A percentile compares a stretch with the other conserved stretches of the same genome.
Evolutionary conservation across 148 eudicot species (phyloP).

Genomic region (Vaccinium myrtillus): DNA sequence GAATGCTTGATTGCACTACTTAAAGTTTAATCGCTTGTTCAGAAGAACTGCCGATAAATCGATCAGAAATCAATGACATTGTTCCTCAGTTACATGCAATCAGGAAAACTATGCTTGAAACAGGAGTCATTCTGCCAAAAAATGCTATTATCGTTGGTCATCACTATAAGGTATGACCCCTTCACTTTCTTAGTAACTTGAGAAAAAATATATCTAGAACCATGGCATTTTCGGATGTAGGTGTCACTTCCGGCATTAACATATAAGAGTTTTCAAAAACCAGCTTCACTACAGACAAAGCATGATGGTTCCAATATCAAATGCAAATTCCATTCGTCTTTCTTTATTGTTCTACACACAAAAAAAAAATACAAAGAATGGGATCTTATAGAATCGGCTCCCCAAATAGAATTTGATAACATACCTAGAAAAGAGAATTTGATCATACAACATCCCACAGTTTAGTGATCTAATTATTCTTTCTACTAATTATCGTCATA

Average conservation of each 20-base stretch:
- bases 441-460: not conserved
- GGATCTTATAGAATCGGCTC: not conserved
- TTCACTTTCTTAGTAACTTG: not conserved
- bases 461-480: not conserved
- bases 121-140: not conserved
- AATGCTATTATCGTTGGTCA: not conserved
- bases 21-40: not conserved
- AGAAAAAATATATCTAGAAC: too few relatives aligned
- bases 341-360: too few relatives aligned
- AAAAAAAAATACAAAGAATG: not conserved
- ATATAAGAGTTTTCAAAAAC: not conserved
- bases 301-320: not conserved
- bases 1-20: not conserved
- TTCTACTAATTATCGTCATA: too few relatives aligned
- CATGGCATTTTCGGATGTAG: too few relatives aligned
- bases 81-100: not conserved
- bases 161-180: not conserved
- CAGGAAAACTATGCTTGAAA: not conserved
- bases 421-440: not conserved
- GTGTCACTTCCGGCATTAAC: not conserved
- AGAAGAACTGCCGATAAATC: not conserved
- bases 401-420: not conserved
- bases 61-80: not conserved
- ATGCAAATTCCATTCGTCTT: too few relatives aligned
- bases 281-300: not conserved